Evolutionary conservation across 768 basidiomycete species (phyloP), one percentile per base, ranked within the genome.

Genomic region (Pleurotus tuoliensis): DNA sequence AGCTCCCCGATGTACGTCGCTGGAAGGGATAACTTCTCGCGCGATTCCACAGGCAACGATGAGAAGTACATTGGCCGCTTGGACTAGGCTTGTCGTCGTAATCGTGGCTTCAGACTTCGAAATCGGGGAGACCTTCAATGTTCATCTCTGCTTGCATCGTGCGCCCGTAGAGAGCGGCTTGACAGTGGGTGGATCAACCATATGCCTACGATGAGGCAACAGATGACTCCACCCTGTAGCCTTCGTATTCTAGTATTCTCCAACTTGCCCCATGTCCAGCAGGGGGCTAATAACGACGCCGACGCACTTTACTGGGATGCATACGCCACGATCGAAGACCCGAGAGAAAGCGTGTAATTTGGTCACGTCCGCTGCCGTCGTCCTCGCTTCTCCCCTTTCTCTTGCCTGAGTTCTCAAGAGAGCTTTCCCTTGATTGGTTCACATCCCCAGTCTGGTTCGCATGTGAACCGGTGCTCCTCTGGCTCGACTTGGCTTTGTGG

Each of bases 21-120:
- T 9, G 30, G 30, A 9, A 34, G 30, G 30, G 46, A 47, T 47
- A 27, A 20, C 51, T 53, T 53, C 51, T 53, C 39, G 51, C 51
- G 51, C 51, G 51, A 24, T 39, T 53, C 51, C 51, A 53, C 51
- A 53, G 51, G 51, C 51, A 53, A n/a, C 51, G 51, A 53, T 53
- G 38, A 41, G 51, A 53, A 53, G 51, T 20, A 38, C 51, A 37
- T n/a, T 20, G 20, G 20, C 30, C 30, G 30, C 30, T 34, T 34
- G 30, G 3, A 34, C 30, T 34, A 34, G 30, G 30, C 30, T 34
- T 34, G 30, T 34, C 30, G 8, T 34, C 3, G 30, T 11, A 34
- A 34, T 34, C 30, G 30, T 34, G 30, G 30, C 30, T 9, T 34
- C 9, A 8, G 8, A 34, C 30, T 34, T 34, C 30, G 30, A 34